A percentile compares a stretch with the other conserved stretches of the same genome.
These are phyloP conservation scores for Pogostemon cablin DNA, from an alignment of 257 asterid species.

Conservation along the genomic window DNA sequence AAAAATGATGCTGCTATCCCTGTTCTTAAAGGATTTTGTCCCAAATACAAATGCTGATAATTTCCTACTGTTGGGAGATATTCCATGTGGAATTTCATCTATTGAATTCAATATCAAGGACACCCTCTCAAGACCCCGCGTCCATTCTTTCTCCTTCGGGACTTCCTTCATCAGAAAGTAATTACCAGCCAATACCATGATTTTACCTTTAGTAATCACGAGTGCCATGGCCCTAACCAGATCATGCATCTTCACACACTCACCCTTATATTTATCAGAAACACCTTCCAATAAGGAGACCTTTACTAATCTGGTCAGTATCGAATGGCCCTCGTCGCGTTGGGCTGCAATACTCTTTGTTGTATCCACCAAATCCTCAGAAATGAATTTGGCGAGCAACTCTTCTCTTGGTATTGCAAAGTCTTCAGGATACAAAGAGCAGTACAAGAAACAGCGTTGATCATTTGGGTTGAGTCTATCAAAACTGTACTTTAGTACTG, in stretches of 20 bases:
- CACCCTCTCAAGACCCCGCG: constrained; percentile 15
- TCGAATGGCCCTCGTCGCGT: constrained; percentile 15
- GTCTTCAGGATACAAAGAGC: constrained; percentile 35
- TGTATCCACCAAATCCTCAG: constrained; percentile 29
- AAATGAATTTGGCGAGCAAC: constrained; percentile 6
- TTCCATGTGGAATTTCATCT: not conserved
- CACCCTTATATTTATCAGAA: not conserved
- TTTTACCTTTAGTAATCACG: no score
- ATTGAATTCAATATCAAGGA: constrained; percentile 17
- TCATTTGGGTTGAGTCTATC: constrained; percentile 5
- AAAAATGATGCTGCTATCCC: not conserved
- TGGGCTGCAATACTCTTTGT: constrained; percentile 14
- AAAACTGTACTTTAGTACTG: constrained; percentile 28
- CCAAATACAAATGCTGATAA: no score
- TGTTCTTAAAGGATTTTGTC: not conserved
- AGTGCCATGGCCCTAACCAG: constrained; percentile 30
- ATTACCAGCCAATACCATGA: no score
- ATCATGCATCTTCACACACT: constrained; percentile 30
- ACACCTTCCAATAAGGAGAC: constrained; percentile 7
- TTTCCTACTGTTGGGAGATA: not conserved
- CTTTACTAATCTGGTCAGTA: no score
- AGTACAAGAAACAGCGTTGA: constrained; percentile 29
- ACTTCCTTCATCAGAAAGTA: not conserved
- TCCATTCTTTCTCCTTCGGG: constrained; percentile 24
- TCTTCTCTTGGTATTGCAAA: not conserved